Evolutionary conservation across 192 early-diverging fungal genomes (phyloP).

Genomic region (Umbelopsis ramanniana): DNA sequence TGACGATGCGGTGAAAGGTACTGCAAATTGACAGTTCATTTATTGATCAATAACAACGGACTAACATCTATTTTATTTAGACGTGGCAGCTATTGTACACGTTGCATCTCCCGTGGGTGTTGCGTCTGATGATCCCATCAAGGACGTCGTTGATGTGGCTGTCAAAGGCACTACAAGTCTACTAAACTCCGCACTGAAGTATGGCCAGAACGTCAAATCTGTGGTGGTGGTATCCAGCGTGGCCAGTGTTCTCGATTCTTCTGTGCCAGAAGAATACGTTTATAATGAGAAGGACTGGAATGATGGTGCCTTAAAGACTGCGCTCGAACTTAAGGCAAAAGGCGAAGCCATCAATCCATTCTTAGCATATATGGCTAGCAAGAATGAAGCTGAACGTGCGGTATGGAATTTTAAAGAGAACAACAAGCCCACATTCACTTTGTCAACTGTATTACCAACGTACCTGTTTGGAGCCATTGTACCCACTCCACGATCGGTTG

Average conservation of each 20-base stretch:
- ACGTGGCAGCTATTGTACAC: slow-evolving; percentile 43
- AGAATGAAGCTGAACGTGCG: slow-evolving; percentile 12
- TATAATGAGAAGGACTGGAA: slow-evolving; percentile 17
- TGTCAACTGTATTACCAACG: not conserved
- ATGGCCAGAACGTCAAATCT: slow-evolving; percentile 35
- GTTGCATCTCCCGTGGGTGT: slow-evolving; percentile 47
- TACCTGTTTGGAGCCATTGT: too few species aligned
- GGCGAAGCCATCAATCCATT: not conserved
- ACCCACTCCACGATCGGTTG: too few species aligned
- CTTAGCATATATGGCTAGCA: not conserved
- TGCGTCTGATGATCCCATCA: slow-evolving; percentile 29
- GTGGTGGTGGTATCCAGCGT: slow-evolving; percentile 51
- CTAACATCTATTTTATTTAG: not conserved
- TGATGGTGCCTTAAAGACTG: not conserved
- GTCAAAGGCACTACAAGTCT: slow-evolving; percentile 48
- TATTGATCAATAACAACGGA: not conserved
- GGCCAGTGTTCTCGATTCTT: slow-evolving; percentile 24
- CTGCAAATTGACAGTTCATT: not conserved
- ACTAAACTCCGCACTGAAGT: slow-evolving; percentile 32
- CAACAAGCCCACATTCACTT: not conserved
- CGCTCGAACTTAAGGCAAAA: not conserved
- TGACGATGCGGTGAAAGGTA: slow-evolving; percentile 49
- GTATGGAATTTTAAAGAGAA: slow-evolving; percentile 1
- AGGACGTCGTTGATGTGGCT: slow-evolving; percentile 48
- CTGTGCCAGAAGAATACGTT: not conserved